Percentiles rank a stretch among this genome's conserved stretches.
phyloP scores from a whole-genome alignment of 2,329 filamentous ascomycete genomes.

The Metarhizium sp. region DNA sequence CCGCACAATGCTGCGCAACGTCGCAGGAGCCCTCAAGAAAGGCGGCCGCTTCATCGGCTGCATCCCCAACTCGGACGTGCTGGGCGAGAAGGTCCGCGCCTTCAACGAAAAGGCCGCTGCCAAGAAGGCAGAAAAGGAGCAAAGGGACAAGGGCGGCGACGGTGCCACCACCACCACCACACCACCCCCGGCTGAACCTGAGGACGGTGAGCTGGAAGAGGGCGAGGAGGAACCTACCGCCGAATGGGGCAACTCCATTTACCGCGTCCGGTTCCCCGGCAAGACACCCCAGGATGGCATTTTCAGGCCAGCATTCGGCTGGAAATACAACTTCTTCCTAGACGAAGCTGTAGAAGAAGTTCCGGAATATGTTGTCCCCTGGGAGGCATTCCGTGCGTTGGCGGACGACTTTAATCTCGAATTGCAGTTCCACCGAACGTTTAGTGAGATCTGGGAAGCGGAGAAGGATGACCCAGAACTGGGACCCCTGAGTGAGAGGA shows the following conservation, averaged over 20 bases:
- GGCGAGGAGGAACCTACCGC: constrained; percentile 55
- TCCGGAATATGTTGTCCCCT: constrained; percentile 95
- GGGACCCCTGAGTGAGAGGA: constrained; percentile 83
- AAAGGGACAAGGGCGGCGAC: constrained; percentile 20
- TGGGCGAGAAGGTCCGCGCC: constrained; percentile 66
- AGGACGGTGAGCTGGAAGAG: constrained; percentile 46
- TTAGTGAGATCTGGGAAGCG: constrained; percentile 82
- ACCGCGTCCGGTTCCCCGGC: constrained; percentile 79
- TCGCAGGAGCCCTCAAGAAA: constrained; percentile 82
- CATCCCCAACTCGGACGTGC: constrained; percentile 93
- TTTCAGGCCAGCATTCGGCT: constrained; percentile 90
- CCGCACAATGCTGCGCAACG: constrained; percentile 85
- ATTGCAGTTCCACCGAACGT: constrained; percentile 85
- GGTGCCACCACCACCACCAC: constrained; percentile 5
- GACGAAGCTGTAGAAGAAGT: constrained; percentile 94
- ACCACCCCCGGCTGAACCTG: constrained; percentile 18
- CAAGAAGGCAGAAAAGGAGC: constrained; percentile 33
- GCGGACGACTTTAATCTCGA: constrained; percentile 97
- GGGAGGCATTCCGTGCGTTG: constrained; percentile 92
- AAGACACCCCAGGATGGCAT: constrained; percentile 76
- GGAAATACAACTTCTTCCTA: constrained; percentile 96
- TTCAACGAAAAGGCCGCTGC: constrained; percentile 50
- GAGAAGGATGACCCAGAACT: constrained; percentile 80
- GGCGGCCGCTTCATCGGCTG: constrained; percentile 90
- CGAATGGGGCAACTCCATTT: constrained; percentile 90